Evolutionary conservation across 2,329 filamentous ascomycete genomes (phyloP), one percentile per base, ranked within the genome.

Genomic region (Epichloe gansuensis): DNA sequence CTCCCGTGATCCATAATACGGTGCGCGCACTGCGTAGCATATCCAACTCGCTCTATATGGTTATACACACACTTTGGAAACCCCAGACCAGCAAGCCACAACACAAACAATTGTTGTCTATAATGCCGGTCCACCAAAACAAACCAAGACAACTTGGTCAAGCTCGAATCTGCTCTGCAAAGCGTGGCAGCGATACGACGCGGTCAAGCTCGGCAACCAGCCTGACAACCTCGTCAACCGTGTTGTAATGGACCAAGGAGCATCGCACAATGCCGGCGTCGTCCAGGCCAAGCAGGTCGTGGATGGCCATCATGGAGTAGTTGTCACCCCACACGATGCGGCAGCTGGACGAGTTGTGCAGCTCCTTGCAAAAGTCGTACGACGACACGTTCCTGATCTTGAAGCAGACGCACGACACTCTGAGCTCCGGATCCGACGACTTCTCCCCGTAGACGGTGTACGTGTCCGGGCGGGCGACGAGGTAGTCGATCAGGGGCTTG

Each of bases 221-320:
- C 8, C 63, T 69, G 46, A 70, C 67, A 3, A 83, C 70, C 62
- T 85, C 81, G 3, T 80, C 75, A 58, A 79, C 79, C 3, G 82
- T 86, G 59, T 88, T 88, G 62, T 88, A 88, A 65, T 88, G 84
- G 52, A 85, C 75, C 72, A 87, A 73, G 59, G 82, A 86, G n/a
- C 87, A 80, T 56, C 85, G 74, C 4, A 85, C 75, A 8, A 88
- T 77, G 0, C 83, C 85, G 58, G 86, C 62, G 1, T 52, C 75
- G 8, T 71, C 75, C 48, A 86, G 65, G 0, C 73, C 73, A 39
- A 88, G 62, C 0, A 86, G 68, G 2, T 84, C 78, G 54, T 78
- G 69, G 12, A 78, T 71, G 57, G 88, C 62, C 15, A 84, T 69
- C 59, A 84, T 78, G 12, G 78, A 82, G 65, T 88, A 88, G 59